phyloP scores from a whole-genome alignment of 352 stramenopile genomes.

The Phytophthora rubi region DNA sequence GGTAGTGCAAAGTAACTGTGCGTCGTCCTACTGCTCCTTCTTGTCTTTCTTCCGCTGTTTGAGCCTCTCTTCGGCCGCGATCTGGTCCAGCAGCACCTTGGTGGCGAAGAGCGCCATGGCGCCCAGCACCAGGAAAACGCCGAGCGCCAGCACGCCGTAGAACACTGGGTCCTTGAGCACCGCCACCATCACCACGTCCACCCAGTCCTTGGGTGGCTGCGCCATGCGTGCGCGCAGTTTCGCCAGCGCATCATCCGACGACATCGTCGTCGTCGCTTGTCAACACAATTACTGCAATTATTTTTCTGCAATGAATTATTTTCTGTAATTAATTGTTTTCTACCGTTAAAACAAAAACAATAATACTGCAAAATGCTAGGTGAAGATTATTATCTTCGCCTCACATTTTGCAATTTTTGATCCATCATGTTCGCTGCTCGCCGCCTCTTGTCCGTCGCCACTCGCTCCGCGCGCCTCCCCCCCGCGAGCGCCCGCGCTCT shows the following conservation, averaged over 20 bases:
- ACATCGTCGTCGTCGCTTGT: slow-evolving; percentile 7
- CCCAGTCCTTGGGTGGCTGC: slow-evolving; percentile 66
- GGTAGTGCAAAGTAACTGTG: slow-evolving; percentile 8
- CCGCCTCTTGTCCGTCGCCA: slow-evolving; percentile 25
- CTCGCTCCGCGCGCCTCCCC: slow-evolving; percentile 24
- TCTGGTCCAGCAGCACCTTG: slow-evolving; percentile 62
- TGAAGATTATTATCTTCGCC: background rate
- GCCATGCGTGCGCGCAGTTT: slow-evolving; percentile 57
- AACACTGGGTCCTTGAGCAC: slow-evolving; percentile 72
- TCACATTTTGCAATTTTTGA: slow-evolving; percentile 12
- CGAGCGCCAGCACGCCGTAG: slow-evolving; percentile 50
- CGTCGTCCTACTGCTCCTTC: slow-evolving; percentile 27
- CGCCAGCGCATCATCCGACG: slow-evolving; percentile 27
- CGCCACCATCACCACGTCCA: slow-evolving; percentile 63
- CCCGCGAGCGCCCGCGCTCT: slow-evolving; percentile 36
- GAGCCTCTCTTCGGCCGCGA: slow-evolving; percentile 54
- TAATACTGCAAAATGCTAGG: too few species aligned
- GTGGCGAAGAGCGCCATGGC: slow-evolving; percentile 64
- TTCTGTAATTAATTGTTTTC: background rate
- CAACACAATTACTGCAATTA: background rate
- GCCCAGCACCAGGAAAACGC: slow-evolving; percentile 56
- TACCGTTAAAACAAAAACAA: too few species aligned
- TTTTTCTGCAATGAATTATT: background rate
- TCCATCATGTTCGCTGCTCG: slow-evolving; percentile 24
- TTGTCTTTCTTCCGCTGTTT: slow-evolving; percentile 24